Percentiles rank a stretch among this genome's conserved stretches.
These are phyloP conservation scores for Didymella glomerata DNA, from an alignment of 2,329 filamentous ascomycete species.

Conservation along the genomic window DNA sequence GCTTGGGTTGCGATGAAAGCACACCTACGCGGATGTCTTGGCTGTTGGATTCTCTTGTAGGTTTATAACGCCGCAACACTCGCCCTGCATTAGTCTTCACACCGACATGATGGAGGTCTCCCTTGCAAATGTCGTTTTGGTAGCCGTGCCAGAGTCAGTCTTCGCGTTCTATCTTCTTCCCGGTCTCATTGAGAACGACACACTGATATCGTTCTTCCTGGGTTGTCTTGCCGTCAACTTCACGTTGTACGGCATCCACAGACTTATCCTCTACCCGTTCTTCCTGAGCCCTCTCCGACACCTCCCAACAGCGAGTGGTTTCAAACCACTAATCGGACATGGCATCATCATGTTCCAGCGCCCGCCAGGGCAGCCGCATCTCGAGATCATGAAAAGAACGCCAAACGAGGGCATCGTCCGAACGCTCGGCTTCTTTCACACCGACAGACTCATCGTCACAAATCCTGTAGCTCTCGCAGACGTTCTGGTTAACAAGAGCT, in stretches of 20 bases:
- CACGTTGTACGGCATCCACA: constrained; percentile 27
- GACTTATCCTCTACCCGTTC: constrained; percentile 49
- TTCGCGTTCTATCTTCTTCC: constrained; percentile 34
- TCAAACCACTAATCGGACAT: constrained; percentile 50
- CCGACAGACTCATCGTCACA: constrained; percentile 51
- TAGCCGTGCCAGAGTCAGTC: constrained; percentile 32
- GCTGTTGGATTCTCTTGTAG: background rate
- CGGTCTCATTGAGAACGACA: constrained; percentile 22
- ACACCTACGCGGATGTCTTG: background rate
- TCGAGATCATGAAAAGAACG: constrained; percentile 49
- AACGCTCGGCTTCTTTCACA: constrained; percentile 51
- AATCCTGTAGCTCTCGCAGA: constrained; percentile 57
- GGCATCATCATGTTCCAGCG: constrained; percentile 46
- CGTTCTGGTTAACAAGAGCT: constrained; percentile 61
- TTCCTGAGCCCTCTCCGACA: constrained; percentile 52
- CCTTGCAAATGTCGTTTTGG: constrained; percentile 24
- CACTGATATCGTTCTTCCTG: constrained; percentile 30
- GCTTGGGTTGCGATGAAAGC: background rate
- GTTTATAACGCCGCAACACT: background rate
- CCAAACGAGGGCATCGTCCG: constrained; percentile 54
- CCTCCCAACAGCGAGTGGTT: constrained; percentile 46
- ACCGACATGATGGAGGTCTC: constrained; percentile 29
- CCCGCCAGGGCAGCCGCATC: constrained; percentile 45
- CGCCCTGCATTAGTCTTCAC: background rate
- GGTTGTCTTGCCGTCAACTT: constrained; percentile 31